These are phyloP conservation scores for Saccharomycodes ludwigii DNA, from an alignment of 805 yeast species.

Conservation along the genomic window DNA sequence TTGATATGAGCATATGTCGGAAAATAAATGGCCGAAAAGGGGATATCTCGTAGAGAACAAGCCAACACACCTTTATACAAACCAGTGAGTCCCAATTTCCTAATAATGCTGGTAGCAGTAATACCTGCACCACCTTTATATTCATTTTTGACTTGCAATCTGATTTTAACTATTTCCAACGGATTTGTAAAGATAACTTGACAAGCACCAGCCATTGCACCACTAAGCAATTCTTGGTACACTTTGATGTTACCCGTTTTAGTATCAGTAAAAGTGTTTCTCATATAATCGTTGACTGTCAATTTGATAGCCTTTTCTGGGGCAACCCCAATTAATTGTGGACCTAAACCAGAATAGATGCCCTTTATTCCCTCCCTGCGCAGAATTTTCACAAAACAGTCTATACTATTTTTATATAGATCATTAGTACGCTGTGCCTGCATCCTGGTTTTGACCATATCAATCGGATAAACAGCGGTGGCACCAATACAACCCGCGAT, in stretches of 20 bases:
- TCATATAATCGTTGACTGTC: slow-evolving; percentile 81
- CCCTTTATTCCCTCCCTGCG: slow-evolving; percentile 73
- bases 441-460: slow-evolving; percentile 91
- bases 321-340: slow-evolving; percentile 93
- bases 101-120: slow-evolving; percentile 49
- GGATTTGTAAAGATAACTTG: slow-evolving; percentile 96
- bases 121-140: slow-evolving; percentile 20
- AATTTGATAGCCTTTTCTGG: slow-evolving; percentile 97
- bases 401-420: slow-evolving; percentile 67
- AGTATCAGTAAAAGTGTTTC: slow-evolving; percentile 52
- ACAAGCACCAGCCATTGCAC: slow-evolving; percentile 92
- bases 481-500: slow-evolving; percentile 98
- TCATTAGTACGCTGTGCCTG: slow-evolving; percentile 78
- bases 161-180: slow-evolving; percentile 85
- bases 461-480: slow-evolving; percentile 95
- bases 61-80: slow-evolving; percentile 87
- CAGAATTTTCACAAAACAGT: slow-evolving; percentile 73
- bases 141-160: slow-evolving; percentile 89
- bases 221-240: slow-evolving; percentile 66
- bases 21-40: slow-evolving; percentile 93
- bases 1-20: slow-evolving; percentile 94
- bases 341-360: slow-evolving; percentile 82
- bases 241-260: slow-evolving; percentile 34
- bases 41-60: slow-evolving; percentile 88
- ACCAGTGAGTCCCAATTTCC: slow-evolving; percentile 71